Evolutionary conservation across 768 basidiomycete species (phyloP).

Genomic region (Rhodosporidiobolus odoratus): DNA sequence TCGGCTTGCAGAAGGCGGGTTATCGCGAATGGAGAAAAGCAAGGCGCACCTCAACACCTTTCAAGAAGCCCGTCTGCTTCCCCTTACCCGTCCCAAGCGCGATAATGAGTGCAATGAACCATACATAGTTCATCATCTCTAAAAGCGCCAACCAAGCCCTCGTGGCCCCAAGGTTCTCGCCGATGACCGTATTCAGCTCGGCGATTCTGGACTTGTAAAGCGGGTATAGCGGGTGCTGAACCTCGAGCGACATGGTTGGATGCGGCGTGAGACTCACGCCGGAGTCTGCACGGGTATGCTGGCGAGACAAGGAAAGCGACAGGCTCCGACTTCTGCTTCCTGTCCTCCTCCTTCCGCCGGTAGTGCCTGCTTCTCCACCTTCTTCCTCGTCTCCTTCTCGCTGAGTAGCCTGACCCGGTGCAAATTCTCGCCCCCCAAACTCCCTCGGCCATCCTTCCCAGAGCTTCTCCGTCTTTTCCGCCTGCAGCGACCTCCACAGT

Average conservation of each 20-base stretch:
- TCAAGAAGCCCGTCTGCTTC: constrained; percentile 19
- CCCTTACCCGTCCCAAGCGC: constrained; percentile 15
- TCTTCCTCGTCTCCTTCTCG: constrained; percentile 13
- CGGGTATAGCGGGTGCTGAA: constrained; percentile 19
- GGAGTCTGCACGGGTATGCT: constrained; percentile 11
- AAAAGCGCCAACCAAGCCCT: constrained; percentile 19
- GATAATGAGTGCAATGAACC: constrained; percentile 17
- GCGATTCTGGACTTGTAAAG: constrained; percentile 13
- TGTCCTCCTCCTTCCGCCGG: not conserved
- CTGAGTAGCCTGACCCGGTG: not conserved
- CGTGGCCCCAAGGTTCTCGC: not conserved
- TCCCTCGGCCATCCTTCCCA: constrained; percentile 24
- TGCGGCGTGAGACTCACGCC: constrained; percentile 15
- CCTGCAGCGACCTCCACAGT: not conserved
- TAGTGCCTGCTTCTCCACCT: not conserved
- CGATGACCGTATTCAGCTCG: constrained; percentile 20
- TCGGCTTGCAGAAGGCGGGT: not conserved
- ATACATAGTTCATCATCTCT: constrained; percentile 18
- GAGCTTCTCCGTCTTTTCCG: constrained; percentile 6
- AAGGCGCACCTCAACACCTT: constrained; percentile 31
- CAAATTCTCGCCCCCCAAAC: constrained; percentile 23
- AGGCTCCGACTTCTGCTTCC: not conserved
- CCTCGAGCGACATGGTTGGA: not conserved
- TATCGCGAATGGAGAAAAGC: not conserved
- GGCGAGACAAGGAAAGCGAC: not conserved